These are phyloP conservation scores for Austroboletus festivus DNA, from an alignment of 768 basidiomycete genomes.

Conservation along the genomic window DNA sequence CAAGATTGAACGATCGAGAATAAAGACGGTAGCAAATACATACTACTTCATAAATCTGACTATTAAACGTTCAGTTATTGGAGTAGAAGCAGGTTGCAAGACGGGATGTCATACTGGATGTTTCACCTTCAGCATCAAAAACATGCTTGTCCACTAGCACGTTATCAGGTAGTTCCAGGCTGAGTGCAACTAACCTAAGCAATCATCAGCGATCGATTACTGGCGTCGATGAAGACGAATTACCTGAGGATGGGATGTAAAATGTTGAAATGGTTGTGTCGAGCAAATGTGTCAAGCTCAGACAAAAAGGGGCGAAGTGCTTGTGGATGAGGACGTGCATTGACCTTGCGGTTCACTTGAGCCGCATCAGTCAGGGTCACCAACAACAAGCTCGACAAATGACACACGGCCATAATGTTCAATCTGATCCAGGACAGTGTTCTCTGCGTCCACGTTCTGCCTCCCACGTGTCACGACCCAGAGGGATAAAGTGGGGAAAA, in stretches of 20 bases:
- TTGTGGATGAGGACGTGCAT: slow-evolving; percentile 47
- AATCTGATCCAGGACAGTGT: slow-evolving; percentile 59
- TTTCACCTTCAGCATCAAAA: slow-evolving; percentile 41
- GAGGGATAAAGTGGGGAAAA: neutral
- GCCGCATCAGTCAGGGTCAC: too few species aligned
- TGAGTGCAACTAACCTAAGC: slow-evolving; percentile 45
- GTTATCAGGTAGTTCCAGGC: slow-evolving; percentile 55
- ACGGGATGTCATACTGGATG: slow-evolving; percentile 33
- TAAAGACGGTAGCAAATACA: slow-evolving; percentile 19
- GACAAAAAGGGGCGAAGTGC: slow-evolving; percentile 48
- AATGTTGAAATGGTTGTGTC: slow-evolving; percentile 50
- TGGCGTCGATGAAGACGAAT: neutral
- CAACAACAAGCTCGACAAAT: too few species aligned
- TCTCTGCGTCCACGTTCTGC: slow-evolving; percentile 31
- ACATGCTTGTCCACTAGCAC: slow-evolving; percentile 46
- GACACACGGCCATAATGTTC: slow-evolving; percentile 60
- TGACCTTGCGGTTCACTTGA: slow-evolving; percentile 40
- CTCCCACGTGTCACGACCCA: too few species aligned
- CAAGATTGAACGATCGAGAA: neutral
- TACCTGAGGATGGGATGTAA: slow-evolving; percentile 48
- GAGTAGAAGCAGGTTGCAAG: neutral
- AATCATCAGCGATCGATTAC: neutral
- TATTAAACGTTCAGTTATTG: slow-evolving; percentile 20
- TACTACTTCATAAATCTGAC: slow-evolving; percentile 70
- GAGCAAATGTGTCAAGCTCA: slow-evolving; percentile 49